Base-by-base conservation (phyloP, 2,329 filamentous ascomycete genomes). In the Capronia epimyces region DNA sequence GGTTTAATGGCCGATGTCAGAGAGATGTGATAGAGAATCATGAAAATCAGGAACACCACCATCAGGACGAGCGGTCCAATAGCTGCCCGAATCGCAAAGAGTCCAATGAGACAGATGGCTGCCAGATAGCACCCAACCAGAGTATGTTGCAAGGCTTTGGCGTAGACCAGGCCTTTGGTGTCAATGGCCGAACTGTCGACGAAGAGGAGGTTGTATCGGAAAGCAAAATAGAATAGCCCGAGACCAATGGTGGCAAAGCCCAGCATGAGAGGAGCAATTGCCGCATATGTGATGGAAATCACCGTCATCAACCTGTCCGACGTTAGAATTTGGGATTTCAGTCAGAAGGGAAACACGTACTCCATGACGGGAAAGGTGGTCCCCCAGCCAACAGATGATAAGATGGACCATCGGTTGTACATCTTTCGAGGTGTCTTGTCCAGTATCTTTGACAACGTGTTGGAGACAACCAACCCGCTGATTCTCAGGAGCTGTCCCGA, bases 201-300 rank as follows among this genome's bases (percentile, higher is more conserved):
- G 67, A 88, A 96, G 43, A 96, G 77, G 49, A 97, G 71, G 65
- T 95, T 94, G 76, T 97, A 95, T 15, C 87, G 81, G 75, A 89
- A 95, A 42, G 89, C 87, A 46, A 91, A 73, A 66, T 95, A 94
- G 69, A 95, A 90, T 36, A 93, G 73, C 18, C 77, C 81, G 52
- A 96, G 79, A 22, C 88, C 89, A 32, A 87, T 75, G 1, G 84
- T 82, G 1, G 88, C 87, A 63, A 95, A 96, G 3, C 83, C 80
- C 43, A 95, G 76, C 47, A 95, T 83, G 9, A 96, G 72, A 0
- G 90, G 91, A 2, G 89, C 87, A 62, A 96, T 94, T 57, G 83
- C 84, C 1, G 89, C 84, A 65, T 96, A 96, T 25, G 83, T 86
- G 55, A 96, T 84, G 34, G 87, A 87, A 85, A 64, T 63, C 43